Base-by-base conservation (phyloP, 768 basidiomycete genomes). In the Suillus alpinus region DNA sequence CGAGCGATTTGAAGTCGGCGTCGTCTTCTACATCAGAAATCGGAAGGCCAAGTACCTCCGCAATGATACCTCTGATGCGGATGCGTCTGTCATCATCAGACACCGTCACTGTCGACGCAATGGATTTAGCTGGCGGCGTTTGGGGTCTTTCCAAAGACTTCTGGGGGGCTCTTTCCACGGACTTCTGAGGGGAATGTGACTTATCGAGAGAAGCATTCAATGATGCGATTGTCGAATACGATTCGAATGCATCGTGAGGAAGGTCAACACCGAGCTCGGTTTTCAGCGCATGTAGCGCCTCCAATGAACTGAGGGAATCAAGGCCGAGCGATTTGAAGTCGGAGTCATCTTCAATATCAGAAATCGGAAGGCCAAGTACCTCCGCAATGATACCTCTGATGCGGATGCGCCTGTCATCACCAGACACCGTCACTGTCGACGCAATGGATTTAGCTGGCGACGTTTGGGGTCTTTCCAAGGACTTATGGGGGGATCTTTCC, bases 251-350 rank as follows among this genome's bases (percentile, higher is more conserved):
- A 56, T 80, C 66, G 5, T 68, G 67, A 0, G 86, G 80, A 10
- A 88, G 66, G 4, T 76, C 68, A 36, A 81, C 60, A 20, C 73
- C 71, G 56, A 80, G 77, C 52, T 78, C 76, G 5, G 71, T 70
- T 61, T 76, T 75, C 43, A 89, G 65, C 1, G 75, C 75, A 43
- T 85, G 79, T 7, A 82, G 75, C 37, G 80, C 80, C 65, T 91
- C 89, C 59, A 89, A 86, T 1, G 84, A 82, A 23, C 82, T 80
- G 57, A 91, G 70, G 1, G 87, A 89, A 65, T 89, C 87, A 23
- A 89, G 71, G 3, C 88, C 87, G 14, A 88, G 75, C 0, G 73
- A 68, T 18, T 76, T 76, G 8, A 90, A 73, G 23, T 83, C 78
- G 0, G 71, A 67, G 18, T 81, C 79, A 32, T 83, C 83, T 1